These are phyloP conservation scores for Phytophthora pseudosyringae DNA, from an alignment of 352 stramenopile species.

Conservation along the genomic window DNA sequence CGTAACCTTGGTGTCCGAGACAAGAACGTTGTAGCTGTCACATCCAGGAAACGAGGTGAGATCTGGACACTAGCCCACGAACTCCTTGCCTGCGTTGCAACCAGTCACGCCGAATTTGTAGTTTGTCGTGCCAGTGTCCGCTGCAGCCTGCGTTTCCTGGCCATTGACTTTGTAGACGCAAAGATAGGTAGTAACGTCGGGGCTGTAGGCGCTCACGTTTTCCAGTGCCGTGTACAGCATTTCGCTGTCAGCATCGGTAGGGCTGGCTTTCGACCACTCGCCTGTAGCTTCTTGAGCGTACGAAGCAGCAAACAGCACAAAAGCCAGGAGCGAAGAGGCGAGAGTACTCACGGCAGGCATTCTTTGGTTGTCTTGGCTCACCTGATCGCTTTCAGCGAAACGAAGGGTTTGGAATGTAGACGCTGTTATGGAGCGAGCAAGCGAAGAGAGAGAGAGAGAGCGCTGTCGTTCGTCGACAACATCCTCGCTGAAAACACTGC, in stretches of 20 bases:
- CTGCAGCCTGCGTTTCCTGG: constrained; percentile 28
- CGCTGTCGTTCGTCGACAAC: constrained; percentile 8
- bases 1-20: constrained; percentile 36
- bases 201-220: constrained; percentile 29
- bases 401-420: constrained; percentile 3
- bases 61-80: constrained; percentile 35
- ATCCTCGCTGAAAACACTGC: not conserved
- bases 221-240: constrained; percentile 31
- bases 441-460: constrained; percentile 3
- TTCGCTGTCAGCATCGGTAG: constrained; percentile 17
- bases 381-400: not conserved
- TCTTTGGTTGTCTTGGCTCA: not conserved
- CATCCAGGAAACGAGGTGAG: constrained; percentile 22
- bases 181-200: constrained; percentile 24
- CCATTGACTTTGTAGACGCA: constrained; percentile 39
- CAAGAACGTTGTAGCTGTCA: constrained; percentile 27
- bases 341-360: constrained; percentile 1
- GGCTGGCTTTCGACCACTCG: not conserved
- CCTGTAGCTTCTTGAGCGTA: constrained; percentile 7
- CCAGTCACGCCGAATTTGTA: constrained; percentile 48
- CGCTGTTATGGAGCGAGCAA: not conserved
- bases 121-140: constrained; percentile 27
- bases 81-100: constrained; percentile 34
- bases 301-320: constrained; percentile 2
- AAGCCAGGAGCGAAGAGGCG: constrained; percentile 2